A percentile compares a stretch with the other conserved stretches of the same genome.
Evolutionary conservation across 805 yeast genomes (phyloP).

Genomic region (Metschnikowia similis): DNA sequence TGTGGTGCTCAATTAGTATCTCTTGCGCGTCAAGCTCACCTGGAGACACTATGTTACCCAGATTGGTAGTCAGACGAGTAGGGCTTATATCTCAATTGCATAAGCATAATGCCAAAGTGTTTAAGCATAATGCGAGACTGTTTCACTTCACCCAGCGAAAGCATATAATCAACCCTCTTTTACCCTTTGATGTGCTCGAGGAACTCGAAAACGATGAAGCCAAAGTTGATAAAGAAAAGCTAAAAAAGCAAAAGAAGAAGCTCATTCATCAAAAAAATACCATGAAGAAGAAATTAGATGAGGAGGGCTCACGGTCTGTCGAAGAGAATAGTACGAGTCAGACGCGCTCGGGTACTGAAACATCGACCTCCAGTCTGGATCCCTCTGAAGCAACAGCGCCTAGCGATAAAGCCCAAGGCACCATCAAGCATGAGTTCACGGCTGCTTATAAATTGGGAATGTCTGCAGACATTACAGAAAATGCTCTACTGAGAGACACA

Average conservation of each 20-base stretch:
- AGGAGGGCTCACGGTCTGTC: neutral
- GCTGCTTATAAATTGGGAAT: neutral
- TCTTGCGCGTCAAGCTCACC: neutral
- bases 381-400: neutral
- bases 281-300: slow-evolving; percentile 11
- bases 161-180: slow-evolving; percentile 30
- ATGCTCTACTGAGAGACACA: neutral
- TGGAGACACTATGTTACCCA: neutral
- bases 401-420: neutral
- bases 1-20: neutral
- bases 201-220: slow-evolving; percentile 31
- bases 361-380: neutral
- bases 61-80: neutral
- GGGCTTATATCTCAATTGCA: neutral
- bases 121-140: neutral
- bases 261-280: slow-evolving; percentile 21
- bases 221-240: slow-evolving; percentile 23
- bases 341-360: neutral
- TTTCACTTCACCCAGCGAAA: neutral
- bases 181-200: slow-evolving; percentile 40
- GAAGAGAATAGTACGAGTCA: neutral
- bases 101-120: neutral
- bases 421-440: neutral
- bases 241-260: slow-evolving; percentile 25
- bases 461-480: neutral